These are phyloP conservation scores for Meredithiella fracta DNA, from an alignment of 2,329 filamentous ascomycete species.

Conservation along the genomic window DNA sequence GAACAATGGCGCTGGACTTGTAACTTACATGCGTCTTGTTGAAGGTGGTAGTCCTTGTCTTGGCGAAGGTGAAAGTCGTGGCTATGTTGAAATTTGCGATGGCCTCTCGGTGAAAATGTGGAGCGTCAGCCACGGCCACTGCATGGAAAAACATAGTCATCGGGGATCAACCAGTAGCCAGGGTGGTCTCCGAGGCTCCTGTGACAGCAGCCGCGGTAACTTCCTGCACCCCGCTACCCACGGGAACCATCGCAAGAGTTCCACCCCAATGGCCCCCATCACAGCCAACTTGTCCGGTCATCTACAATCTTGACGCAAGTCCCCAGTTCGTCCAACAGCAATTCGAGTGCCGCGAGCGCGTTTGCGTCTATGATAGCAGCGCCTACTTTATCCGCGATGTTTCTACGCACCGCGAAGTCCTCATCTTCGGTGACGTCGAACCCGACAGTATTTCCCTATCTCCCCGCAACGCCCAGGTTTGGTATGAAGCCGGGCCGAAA, in stretches of 20 bases:
- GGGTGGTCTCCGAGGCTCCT: slow-evolving; percentile 33
- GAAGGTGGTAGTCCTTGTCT: slow-evolving; percentile 78
- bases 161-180: slow-evolving; percentile 38
- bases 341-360: slow-evolving; percentile 26
- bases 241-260: slow-evolving; percentile 7
- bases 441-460: slow-evolving; percentile 71
- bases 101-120: slow-evolving; percentile 79
- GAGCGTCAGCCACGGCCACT: slow-evolving; percentile 78
- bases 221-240: slow-evolving; percentile 15
- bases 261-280: slow-evolving; percentile 10
- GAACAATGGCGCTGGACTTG: slow-evolving; percentile 79
- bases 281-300: slow-evolving; percentile 7
- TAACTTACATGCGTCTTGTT: slow-evolving; percentile 76
- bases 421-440: slow-evolving; percentile 93
- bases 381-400: slow-evolving; percentile 83
- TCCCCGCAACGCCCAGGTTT: slow-evolving; percentile 67
- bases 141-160: slow-evolving; percentile 57
- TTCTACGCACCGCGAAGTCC: slow-evolving; percentile 53
- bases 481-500: slow-evolving; percentile 78
- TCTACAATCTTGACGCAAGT: slow-evolving; percentile 13
- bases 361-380: slow-evolving; percentile 71
- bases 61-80: slow-evolving; percentile 61
- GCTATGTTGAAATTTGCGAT: slow-evolving; percentile 78
- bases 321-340: slow-evolving; percentile 14
- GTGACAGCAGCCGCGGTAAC: slow-evolving; percentile 26